phyloP scores from a whole-genome alignment of 2,329 filamentous ascomycete genomes.

The Zasmidium cellare region DNA sequence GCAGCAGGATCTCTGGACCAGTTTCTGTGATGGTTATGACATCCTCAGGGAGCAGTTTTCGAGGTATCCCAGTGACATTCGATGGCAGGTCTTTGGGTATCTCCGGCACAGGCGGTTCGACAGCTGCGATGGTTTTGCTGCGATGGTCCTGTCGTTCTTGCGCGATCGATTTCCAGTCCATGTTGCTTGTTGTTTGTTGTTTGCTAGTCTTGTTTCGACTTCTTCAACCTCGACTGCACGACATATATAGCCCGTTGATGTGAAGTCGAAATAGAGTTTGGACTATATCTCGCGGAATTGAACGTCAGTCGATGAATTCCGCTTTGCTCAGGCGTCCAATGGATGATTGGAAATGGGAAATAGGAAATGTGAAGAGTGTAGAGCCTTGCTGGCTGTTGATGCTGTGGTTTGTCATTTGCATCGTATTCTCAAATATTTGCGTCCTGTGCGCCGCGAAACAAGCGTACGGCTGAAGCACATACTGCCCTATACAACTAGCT shows the following conservation, averaged over 20 bases:
- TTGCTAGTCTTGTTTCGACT: background rate
- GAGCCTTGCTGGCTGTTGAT: no score
- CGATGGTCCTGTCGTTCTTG: constrained; percentile 48
- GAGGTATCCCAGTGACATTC: constrained; percentile 49
- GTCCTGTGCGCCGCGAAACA: background rate
- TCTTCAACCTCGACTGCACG: background rate
- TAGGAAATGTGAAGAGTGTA: no score
- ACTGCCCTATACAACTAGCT: background rate
- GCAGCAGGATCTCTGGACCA: constrained; percentile 45
- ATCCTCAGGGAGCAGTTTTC: constrained; percentile 45
- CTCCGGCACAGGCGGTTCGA: constrained; percentile 43
- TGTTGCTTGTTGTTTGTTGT: background rate
- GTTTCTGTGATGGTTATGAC: constrained; percentile 55
- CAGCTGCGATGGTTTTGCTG: constrained; percentile 44
- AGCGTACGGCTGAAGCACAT: background rate
- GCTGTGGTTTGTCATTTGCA: background rate
- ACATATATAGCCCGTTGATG: background rate
- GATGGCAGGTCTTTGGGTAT: constrained; percentile 39
- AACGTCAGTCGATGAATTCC: background rate
- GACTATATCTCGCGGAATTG: background rate
- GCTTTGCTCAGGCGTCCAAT: background rate
- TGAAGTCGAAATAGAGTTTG: background rate
- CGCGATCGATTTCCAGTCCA: constrained; percentile 50
- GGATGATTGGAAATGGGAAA: background rate
- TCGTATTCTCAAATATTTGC: background rate